phyloP scores from a whole-genome alignment of 2,329 filamentous ascomycete genomes.

The Grosmannia serpens region DNA sequence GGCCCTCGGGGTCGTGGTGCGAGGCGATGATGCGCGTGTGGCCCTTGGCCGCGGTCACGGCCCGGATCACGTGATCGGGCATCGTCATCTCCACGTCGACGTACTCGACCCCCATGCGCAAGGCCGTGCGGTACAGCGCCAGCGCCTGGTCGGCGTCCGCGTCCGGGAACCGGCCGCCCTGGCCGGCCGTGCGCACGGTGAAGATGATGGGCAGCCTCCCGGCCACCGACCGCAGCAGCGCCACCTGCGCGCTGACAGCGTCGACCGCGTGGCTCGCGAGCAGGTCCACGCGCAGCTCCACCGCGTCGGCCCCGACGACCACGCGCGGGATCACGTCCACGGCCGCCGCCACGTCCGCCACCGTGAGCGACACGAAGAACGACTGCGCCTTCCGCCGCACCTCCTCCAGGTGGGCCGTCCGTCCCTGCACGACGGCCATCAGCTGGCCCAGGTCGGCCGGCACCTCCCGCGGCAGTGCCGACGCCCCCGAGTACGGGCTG shows the following conservation, averaged over 20 bases:
- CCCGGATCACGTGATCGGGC: constrained; percentile 61
- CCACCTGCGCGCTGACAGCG: constrained; percentile 71
- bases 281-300: constrained; percentile 88
- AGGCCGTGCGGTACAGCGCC: constrained; percentile 63
- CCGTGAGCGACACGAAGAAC: constrained; percentile 87
- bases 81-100: constrained; percentile 87
- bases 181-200: constrained; percentile 73
- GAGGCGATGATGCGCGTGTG: constrained; percentile 83
- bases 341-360: constrained; percentile 59
- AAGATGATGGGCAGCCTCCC: constrained; percentile 62
- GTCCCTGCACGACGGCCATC: constrained; percentile 56
- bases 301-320: constrained; percentile 78
- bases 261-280: constrained; percentile 65
- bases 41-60: constrained; percentile 54
- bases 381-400: constrained; percentile 58
- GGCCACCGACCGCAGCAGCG: constrained; percentile 60
- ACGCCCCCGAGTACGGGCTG: constrained; percentile 52
- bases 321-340: constrained; percentile 57
- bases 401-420: constrained; percentile 40
- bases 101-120: constrained; percentile 82
- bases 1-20: constrained; percentile 75
- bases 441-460: constrained; percentile 65
- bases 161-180: constrained; percentile 84
- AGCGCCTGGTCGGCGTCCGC: constrained; percentile 57
- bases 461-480: constrained; percentile 23